Evolutionary conservation across 345 rosid species (phyloP).

Genomic region (Microthlaspi erraticum): DNA sequence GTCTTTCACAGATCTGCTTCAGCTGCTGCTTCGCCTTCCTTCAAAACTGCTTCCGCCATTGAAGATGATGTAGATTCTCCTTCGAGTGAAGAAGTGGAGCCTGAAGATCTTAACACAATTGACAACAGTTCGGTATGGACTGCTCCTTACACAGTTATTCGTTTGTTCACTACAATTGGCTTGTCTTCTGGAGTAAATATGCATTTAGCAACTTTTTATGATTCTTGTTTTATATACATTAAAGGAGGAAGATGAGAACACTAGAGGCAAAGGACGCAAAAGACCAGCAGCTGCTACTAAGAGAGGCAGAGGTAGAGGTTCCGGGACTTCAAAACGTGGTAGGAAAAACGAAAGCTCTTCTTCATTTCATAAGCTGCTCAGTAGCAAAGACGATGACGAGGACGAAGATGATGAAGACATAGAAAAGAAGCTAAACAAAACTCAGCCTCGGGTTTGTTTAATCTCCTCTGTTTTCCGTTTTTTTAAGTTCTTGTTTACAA

Average conservation of each 20-base stretch:
- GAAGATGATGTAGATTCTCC: slow-evolving; percentile 75
- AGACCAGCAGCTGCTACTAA: slow-evolving; percentile 68
- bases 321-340: slow-evolving; percentile 79
- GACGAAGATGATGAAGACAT: slow-evolving; percentile 66
- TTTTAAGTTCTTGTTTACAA: background rate
- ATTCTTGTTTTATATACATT: slow-evolving; percentile 12
- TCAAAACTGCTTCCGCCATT: slow-evolving; percentile 55
- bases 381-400: slow-evolving; percentile 69
- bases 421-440: slow-evolving; percentile 57
- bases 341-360: slow-evolving; percentile 67
- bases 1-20: slow-evolving; percentile 62
- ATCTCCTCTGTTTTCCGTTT: background rate
- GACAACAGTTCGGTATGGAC: slow-evolving; percentile 69
- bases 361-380: slow-evolving; percentile 59
- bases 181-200: slow-evolving; percentile 1
- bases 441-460: slow-evolving; percentile 75
- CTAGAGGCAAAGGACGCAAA: slow-evolving; percentile 67
- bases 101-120: slow-evolving; percentile 52
- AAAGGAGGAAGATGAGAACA: slow-evolving; percentile 27
- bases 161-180: slow-evolving; percentile 1
- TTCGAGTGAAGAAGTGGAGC: slow-evolving; percentile 78
- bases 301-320: slow-evolving; percentile 72
- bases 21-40: slow-evolving; percentile 64
- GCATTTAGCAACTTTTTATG: background rate
- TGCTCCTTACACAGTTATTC: slow-evolving; percentile 7